A percentile compares a stretch with the other conserved stretches of the same genome.
These are phyloP conservation scores for Epichloe sibirici DNA, from an alignment of 2,329 filamentous ascomycete species.

Conservation along the genomic window DNA sequence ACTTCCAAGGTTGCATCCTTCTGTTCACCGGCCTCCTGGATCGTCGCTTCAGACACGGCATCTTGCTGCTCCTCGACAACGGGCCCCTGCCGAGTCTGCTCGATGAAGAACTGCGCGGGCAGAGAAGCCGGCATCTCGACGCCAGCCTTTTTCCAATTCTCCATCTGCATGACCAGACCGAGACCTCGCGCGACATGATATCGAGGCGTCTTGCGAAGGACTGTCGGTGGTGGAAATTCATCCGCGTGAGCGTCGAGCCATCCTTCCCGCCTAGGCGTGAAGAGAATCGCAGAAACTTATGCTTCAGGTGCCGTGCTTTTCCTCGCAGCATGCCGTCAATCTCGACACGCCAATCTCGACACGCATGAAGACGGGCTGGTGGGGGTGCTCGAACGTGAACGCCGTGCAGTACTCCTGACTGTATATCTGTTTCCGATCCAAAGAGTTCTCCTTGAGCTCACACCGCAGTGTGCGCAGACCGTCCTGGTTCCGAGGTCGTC, in stretches of 20 bases:
- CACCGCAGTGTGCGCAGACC: no score
- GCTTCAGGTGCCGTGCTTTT: no score
- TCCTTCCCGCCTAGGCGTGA: no score
- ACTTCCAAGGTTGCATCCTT: background rate
- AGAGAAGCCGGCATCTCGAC: conserved; percentile 4
- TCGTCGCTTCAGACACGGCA: background rate
- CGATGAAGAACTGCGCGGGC: conserved; percentile 1
- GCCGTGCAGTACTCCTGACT: conserved; percentile 5
- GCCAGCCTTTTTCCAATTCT: conserved; percentile 1
- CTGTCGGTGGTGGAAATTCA: no score
- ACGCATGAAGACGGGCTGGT: background rate
- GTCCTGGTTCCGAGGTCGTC: no score
- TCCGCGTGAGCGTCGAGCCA: no score
- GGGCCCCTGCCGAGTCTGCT: background rate
- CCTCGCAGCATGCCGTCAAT: no score
- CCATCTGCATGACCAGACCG: conserved; percentile 3
- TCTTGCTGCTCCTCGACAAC: background rate
- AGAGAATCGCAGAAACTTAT: no score
- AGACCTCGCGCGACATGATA: background rate
- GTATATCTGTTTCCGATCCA: conserved; percentile 3
- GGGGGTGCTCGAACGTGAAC: conserved; percentile 6
- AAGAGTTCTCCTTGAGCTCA: conserved; percentile 3
- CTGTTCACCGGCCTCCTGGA: background rate
- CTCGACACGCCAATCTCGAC: no score
- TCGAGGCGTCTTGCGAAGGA: background rate